phyloP scores from a whole-genome alignment of 345 rosid species.

The Syzygium oleosum region DNA sequence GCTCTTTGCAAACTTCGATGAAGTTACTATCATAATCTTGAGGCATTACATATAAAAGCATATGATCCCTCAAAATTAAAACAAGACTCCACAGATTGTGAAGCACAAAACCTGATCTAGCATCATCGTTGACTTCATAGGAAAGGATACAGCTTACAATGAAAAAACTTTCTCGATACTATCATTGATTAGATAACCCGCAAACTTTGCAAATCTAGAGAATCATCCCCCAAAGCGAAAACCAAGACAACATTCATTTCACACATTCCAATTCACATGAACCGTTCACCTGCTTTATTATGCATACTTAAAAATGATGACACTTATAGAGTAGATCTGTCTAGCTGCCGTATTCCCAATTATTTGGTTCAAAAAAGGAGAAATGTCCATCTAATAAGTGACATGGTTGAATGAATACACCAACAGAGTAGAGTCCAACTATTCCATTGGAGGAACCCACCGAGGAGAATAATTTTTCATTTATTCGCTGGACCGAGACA shows the following conservation, averaged over 20 bases:
- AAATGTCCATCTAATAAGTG: not conserved
- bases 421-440: not conserved
- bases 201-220: not conserved
- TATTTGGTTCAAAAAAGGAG: not conserved
- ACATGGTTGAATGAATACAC: fast-evolving
- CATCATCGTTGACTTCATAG: not conserved
- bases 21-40: not conserved
- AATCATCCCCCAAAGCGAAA: not conserved
- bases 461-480: no score
- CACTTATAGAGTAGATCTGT: not conserved
- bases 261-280: fast-evolving
- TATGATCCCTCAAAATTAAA: not conserved
- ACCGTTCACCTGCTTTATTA: not conserved
- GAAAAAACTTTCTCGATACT: not conserved
- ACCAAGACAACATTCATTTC: fast-evolving
- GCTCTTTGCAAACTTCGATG: not conserved
- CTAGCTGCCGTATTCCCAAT: not conserved
- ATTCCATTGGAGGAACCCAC: no score
- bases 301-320: not conserved
- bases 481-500: not conserved
- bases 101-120: not conserved
- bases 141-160: not conserved
- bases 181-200: not conserved
- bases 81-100: fast-evolving
- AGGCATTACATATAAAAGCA: not conserved